Base-by-base conservation (phyloP, 306 rosid species). In the Carpinus viminea region DNA sequence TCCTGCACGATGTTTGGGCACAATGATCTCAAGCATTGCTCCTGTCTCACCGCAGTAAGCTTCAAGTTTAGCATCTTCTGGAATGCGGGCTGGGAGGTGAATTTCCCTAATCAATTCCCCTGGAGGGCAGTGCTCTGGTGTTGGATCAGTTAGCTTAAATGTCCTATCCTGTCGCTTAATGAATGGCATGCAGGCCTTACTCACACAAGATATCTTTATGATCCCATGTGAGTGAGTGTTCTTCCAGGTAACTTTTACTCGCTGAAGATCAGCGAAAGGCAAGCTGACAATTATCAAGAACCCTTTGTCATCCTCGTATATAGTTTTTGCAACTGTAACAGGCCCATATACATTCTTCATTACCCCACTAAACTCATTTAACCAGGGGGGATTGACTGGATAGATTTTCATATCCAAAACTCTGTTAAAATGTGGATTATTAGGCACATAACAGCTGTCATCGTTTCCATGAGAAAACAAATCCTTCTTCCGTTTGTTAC, bases 81-180 rank as follows among this genome's bases (percentile, higher is more conserved):
- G 97, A 82, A 94, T 94, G 78, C 96, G 90, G 21, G 91, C 91
- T 31, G 90, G 81, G 36, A 94, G 96, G 5, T 88, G 88, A 61
- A 94, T 92, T 86, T 94, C 98, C 2, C 98, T 86, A 43, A 94
- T 92, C n/a, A 94, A 94, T 76, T 92, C 96, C 15, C 98, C 98
- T 0, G 95, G 97, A 56, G 96, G 97, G 68, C 98, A 94, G 84
- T 94, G 98, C 83, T 94, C 98, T 2, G 97, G 83, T 8, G 90
- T 80, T 20, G 93, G 84, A 80, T 92, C 97, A 16, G 93, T 79
- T 74, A 94, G 96, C 91, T 87, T 88, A 89, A 94, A 94, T 72
- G 94, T 91, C 79, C 94, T 84, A 66, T 92, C 94, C 8, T 72
- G 91, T 82, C 98, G 88, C 89, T 91, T 90, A 73, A 94, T 83